These are phyloP conservation scores for Termitomyces sp. DNA, from an alignment of 768 basidiomycete species.

Conservation along the genomic window DNA sequence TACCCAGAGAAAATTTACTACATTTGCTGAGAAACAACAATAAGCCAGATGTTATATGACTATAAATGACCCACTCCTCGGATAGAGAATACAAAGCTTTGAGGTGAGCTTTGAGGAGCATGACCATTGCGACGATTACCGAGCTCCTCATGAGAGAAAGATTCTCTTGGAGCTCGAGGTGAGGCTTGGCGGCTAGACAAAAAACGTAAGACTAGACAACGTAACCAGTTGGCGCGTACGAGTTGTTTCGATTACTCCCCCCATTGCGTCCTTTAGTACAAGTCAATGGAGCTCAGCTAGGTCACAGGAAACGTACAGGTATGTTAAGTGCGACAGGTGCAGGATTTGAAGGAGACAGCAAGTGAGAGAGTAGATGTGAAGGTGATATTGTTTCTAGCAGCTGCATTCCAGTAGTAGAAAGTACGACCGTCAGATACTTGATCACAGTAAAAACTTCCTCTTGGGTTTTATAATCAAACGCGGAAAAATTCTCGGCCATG, in stretches of 20 bases:
- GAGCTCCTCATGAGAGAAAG: constrained; percentile 55
- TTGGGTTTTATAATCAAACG: constrained; percentile 91
- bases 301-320: constrained; percentile 1
- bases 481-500: constrained; percentile 91
- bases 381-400: constrained; percentile 72
- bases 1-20: constrained; percentile 76
- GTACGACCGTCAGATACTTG: constrained; percentile 65
- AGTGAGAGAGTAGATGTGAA: constrained; percentile 57
- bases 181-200: constrained; percentile 1
- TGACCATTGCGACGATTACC: constrained; percentile 74
- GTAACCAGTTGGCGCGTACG: background rate
- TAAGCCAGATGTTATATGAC: background rate
- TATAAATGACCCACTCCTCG: constrained; percentile 68
- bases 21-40: constrained; percentile 63
- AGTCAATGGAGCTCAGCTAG: background rate
- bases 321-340: constrained; percentile 6
- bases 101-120: constrained; percentile 83
- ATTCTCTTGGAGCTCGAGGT: constrained; percentile 12
- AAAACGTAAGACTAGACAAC: background rate
- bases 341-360: constrained; percentile 31
- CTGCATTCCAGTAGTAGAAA: constrained; percentile 79
- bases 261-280: constrained; percentile 14
- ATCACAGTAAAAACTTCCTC: constrained; percentile 90
- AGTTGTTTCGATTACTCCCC: constrained; percentile 8
- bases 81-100: constrained; percentile 79